These are phyloP conservation scores for Clarkia xantiana DNA, from an alignment of 345 rosid genomes.

Conservation along the genomic window DNA sequence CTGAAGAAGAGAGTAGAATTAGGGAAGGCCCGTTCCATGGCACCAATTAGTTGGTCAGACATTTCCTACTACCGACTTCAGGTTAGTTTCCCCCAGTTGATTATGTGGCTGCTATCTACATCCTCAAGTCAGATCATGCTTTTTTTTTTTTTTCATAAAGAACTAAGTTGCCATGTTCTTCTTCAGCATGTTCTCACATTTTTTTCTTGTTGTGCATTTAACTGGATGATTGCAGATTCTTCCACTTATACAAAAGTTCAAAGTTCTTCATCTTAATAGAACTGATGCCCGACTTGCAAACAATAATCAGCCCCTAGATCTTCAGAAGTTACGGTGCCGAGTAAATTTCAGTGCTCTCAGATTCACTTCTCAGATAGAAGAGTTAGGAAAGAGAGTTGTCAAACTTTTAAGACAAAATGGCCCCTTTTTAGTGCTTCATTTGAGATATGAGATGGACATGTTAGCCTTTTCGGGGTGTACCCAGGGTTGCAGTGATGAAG, in stretches of 20 bases:
- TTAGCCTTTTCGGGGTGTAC: constrained; percentile 94
- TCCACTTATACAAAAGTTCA: constrained; percentile 71
- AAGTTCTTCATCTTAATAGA: constrained; percentile 76
- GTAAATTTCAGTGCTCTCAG: constrained; percentile 76
- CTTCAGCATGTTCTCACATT: background rate
- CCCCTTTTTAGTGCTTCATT: constrained; percentile 83
- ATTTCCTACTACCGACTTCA: constrained; percentile 30
- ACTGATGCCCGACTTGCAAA: constrained; percentile 92
- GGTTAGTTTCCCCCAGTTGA: background rate
- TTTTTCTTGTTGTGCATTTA: background rate
- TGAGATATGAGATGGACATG: constrained; percentile 99
- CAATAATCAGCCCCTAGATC: constrained; percentile 50
- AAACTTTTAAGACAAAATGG: constrained; percentile 68
- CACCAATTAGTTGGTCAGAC: constrained; percentile 39
- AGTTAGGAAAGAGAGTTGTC: constrained; percentile 68
- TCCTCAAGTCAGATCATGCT: background rate
- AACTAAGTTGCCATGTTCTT: too few species aligned
- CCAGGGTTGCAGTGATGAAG: constrained; percentile 79
- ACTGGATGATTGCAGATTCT: constrained; percentile 48
- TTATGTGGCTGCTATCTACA: too few species aligned
- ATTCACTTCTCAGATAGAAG: constrained; percentile 90
- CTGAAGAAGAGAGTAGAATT: constrained; percentile 14
- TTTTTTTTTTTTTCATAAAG: too few species aligned
- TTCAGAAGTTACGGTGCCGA: constrained; percentile 90
- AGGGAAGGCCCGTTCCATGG: constrained; percentile 19